Conservation (phyloP, 148 eudicot species). For the Rhododendron vialii region DNA sequence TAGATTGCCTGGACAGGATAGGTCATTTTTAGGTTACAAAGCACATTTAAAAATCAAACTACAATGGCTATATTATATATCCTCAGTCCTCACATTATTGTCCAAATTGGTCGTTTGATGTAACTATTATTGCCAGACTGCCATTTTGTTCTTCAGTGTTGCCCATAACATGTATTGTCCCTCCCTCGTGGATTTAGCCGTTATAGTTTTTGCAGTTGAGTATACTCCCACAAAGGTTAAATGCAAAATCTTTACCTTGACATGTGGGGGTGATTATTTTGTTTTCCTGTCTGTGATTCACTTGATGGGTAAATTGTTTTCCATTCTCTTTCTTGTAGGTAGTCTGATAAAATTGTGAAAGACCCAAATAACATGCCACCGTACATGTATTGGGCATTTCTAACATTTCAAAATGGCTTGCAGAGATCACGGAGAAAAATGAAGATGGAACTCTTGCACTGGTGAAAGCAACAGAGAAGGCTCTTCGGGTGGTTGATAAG, state of each 20-base stretch:
- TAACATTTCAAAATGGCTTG: neutral
- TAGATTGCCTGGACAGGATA: neutral
- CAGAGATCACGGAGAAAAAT: constrained; percentile 39
- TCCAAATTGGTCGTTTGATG: neutral
- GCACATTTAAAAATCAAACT: neutral
- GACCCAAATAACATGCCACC: neutral
- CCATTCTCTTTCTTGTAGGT: neutral
- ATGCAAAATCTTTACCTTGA: neutral
- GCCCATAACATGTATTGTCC: neutral
- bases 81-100: neutral
- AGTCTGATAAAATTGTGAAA: neutral
- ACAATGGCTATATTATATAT: too few relatives aligned
- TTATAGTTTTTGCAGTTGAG: neutral
- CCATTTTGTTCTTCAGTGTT: neutral
- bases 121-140: neutral
- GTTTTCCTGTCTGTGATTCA: neutral
- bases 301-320: neutral
- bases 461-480: constrained; percentile 60
- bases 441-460: constrained; percentile 48
- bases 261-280: neutral
- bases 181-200: too few relatives aligned
- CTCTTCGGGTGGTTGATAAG: constrained; percentile 44
- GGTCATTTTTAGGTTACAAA: neutral
- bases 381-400: neutral
- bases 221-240: neutral